Evolutionary conservation across 805 yeast genomes (phyloP), one percentile per base, ranked within the genome.

Genomic region (Citeromyces matritensis): DNA sequence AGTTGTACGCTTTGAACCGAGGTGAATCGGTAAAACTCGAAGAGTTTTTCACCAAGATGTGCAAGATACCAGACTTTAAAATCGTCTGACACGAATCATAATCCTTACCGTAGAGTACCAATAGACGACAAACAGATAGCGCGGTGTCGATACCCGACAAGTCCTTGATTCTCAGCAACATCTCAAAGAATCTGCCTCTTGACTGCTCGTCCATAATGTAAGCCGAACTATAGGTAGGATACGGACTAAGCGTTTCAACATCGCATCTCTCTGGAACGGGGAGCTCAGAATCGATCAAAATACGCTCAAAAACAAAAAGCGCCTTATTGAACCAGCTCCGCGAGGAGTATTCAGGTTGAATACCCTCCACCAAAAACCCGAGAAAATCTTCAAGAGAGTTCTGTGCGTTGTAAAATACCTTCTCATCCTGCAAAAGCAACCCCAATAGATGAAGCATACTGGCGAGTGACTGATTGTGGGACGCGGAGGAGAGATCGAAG

Each of bases 321-420:
- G 73, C 69, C 35, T 66, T 59, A 0, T 77, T 65, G 42, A 72
- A 70, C 77, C 82, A 82, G 10, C 60, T 57, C 17, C 57, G 44
- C 37, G 66, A 61, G 2, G 51, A 52, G 35, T 47, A 44, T 25
- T 58, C 59, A 2, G 60, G 51, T 1, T 40, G 47, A 8, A 71
- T 37, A 3, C 55, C 53, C 2, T 43, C 48, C 9, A 53, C 43
- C 21, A 72, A 43, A 24, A 57, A 58, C 0, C 40, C 30, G 3
- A 61, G 37, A 34, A 67, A 62, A 6, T 47, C 44, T 6, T 55
- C 57, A 9, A 63, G 37, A 1, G 54, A 37, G 1, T 44, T 39
- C 10, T 49, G 51, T 10, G 56, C 41, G 9, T 54, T 52, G 15
- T 51, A 54, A 31, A 57, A 58, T 4, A 63, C 49, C 1, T 47